These are phyloP conservation scores for Tolypocladium nubicola DNA, from an alignment of 2,329 filamentous ascomycete genomes.

Conservation along the genomic window DNA sequence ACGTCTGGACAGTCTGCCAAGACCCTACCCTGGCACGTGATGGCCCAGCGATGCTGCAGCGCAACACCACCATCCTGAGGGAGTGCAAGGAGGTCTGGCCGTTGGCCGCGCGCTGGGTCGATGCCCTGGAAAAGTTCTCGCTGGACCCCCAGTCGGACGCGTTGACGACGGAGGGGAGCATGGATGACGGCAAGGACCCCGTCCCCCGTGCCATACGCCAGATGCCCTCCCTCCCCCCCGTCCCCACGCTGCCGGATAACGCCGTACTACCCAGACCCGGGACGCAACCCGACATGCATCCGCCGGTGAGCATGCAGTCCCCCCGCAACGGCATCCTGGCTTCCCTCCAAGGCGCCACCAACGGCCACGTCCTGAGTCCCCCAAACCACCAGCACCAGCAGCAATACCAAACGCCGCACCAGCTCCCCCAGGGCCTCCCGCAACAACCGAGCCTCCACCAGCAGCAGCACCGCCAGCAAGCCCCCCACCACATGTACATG, in stretches of 20 bases:
- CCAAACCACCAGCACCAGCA: conserved; percentile 4
- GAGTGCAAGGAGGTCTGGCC: conserved; percentile 42
- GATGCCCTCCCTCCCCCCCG: conserved; percentile 4
- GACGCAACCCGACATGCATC: conserved; percentile 11
- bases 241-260: conserved; percentile 6
- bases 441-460: conserved; percentile 6
- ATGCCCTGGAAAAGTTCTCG: conserved; percentile 35
- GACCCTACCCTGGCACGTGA: conserved; percentile 27
- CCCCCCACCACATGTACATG: conserved; percentile 4
- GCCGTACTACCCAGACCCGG: conserved; percentile 10
- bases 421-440: conserved; percentile 7
- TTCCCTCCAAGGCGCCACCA: not conserved
- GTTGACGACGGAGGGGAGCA: conserved; percentile 31
- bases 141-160: conserved; percentile 29
- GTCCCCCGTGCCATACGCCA: conserved; percentile 14
- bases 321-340: conserved; percentile 2
- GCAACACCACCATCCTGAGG: conserved; percentile 32
- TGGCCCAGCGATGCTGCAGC: conserved; percentile 34
- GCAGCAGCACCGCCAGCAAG: conserved; percentile 11
- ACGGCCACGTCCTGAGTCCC: conserved; percentile 2
- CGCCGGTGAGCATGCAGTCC: conserved; percentile 6
- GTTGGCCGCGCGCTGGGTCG: conserved; percentile 41
- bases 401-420: conserved; percentile 1
- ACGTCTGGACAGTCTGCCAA: conserved; percentile 26
- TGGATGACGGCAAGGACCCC: conserved; percentile 35